Base-by-base conservation (phyloP, 73 alveolate species). In the Paramecium pentaurelia region DNA sequence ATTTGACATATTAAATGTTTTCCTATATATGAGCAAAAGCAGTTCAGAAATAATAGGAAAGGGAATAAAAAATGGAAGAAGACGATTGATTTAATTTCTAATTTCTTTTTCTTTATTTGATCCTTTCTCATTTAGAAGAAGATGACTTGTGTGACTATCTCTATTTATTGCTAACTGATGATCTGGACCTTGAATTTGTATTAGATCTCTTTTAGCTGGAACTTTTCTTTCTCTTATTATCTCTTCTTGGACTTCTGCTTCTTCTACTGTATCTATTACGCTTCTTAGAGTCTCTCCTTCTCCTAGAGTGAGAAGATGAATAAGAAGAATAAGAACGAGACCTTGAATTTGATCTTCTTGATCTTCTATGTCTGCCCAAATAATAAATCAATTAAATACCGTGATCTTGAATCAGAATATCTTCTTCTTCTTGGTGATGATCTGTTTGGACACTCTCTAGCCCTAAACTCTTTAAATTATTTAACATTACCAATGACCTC, bases 231-330 rank as follows among this genome's bases (percentile, higher is more conserved):
- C 47, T 64, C 27, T 27, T 64, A 34, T 64, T 64, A 28, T 36
- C 58, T 75, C 88, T 75, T 20, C 60, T 75, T 75, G 88, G 88
- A 18, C 87, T 73, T 73, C 87, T 80, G 10, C 91, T 80, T 14
- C 84, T 68, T 68, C 84, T 30, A 12, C 68, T 75, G 58, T 34
- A 75, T 75, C 68, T 37, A 18, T 54, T 54, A 37, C 88, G 25
- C 32, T 75, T 40, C 32, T 45, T 75, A 32, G 37, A 37, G 42
- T 75, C 60, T 38, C 88, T 75, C 25, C 88, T 75, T 37, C 60
- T 75, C 49, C 68, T 34, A 3, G 88, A 75, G 20, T 27, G 42
- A 40, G 88, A 75, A 32, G 88, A 75, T 9, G 88, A 75, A 37
- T 75, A 75, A 10, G 88, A 75, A 22, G 88, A 40, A 37, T 34